Conservation (phyloP, 2,329 filamentous ascomycete genomes). For the Colletotrichum musicola region DNA sequence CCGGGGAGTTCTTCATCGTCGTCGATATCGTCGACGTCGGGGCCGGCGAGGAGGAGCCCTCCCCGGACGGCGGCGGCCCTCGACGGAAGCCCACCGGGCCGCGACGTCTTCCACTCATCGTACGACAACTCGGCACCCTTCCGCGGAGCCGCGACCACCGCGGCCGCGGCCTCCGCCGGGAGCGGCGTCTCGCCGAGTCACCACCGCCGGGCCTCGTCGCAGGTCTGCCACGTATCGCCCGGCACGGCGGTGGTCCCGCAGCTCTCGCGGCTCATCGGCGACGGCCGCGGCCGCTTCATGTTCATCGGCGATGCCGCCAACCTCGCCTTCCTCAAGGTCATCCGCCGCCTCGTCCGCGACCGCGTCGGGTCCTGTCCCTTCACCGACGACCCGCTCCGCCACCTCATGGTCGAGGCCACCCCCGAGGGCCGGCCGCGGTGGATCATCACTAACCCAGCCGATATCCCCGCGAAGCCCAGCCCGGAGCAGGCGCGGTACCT, state of each 20-base stretch:
- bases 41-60: slow-evolving; percentile 5
- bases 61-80: neutral
- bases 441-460: slow-evolving; percentile 40
- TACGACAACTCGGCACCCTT: slow-evolving; percentile 11
- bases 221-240: slow-evolving; percentile 27
- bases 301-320: slow-evolving; percentile 54
- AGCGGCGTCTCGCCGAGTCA: neutral
- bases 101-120: slow-evolving; percentile 5
- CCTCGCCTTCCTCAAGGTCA: slow-evolving; percentile 50
- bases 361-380: slow-evolving; percentile 48
- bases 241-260: slow-evolving; percentile 38
- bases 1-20: slow-evolving; percentile 2
- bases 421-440: slow-evolving; percentile 46
- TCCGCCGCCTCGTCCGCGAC: slow-evolving; percentile 48
- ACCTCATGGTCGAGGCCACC: slow-evolving; percentile 49
- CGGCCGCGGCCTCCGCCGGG: neutral
- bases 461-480: slow-evolving; percentile 40
- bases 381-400: slow-evolving; percentile 50
- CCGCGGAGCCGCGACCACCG: neutral
- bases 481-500: slow-evolving; percentile 45
- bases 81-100: neutral
- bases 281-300: slow-evolving; percentile 49
- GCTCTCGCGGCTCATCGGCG: slow-evolving; percentile 48
- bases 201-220: slow-evolving; percentile 11
- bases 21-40: neutral